Conservation (phyloP, 306 rosid species). For the Prunus salicina region DNA sequence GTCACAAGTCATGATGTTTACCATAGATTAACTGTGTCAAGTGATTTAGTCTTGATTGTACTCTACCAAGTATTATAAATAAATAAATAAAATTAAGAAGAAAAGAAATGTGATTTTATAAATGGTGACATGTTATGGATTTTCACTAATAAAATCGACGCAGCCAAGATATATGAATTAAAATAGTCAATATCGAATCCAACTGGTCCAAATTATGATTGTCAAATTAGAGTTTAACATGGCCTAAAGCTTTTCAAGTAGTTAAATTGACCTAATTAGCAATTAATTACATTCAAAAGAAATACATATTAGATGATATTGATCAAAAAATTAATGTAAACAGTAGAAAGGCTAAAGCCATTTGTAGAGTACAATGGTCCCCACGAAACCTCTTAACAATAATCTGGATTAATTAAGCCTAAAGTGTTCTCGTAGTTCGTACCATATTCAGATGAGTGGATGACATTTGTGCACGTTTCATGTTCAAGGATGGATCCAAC, state of each 20-base stretch:
- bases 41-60: background rate
- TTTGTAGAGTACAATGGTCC: slow-evolving; percentile 1
- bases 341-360: background rate
- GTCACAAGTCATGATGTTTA: background rate
- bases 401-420: slow-evolving; percentile 1
- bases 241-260: background rate
- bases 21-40: background rate
- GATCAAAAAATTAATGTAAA: background rate
- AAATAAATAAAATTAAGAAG: background rate
- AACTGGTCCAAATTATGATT: background rate
- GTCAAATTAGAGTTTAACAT: background rate
- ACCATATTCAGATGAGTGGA: slow-evolving; percentile 38
- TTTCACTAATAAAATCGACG: background rate
- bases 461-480: slow-evolving; percentile 40
- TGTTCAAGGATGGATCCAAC: slow-evolving; percentile 37
- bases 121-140: too few relatives aligned
- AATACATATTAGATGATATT: too few relatives aligned
- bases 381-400: slow-evolving; percentile 7
- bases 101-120: too few relatives aligned
- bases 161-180: too few relatives aligned
- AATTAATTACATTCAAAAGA: background rate
- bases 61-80: background rate
- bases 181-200: background rate
- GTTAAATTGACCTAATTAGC: background rate
- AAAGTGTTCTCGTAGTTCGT: slow-evolving; percentile 27